Evolutionary conservation across 805 yeast genomes (phyloP), one percentile per base, ranked within the genome.

Genomic region (Teunomyces barrocoloradensis): DNA sequence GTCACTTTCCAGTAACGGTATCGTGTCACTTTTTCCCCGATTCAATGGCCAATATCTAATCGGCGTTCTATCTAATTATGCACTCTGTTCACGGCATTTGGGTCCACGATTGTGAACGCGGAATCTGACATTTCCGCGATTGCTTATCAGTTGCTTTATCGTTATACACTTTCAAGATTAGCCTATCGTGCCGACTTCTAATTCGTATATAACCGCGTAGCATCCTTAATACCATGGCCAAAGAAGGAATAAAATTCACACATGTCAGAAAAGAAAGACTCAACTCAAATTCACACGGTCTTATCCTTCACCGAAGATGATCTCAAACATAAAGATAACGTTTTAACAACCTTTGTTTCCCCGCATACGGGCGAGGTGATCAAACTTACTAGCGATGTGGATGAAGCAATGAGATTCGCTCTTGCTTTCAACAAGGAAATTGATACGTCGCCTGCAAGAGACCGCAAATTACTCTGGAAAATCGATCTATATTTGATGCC

Each of bases 401-500:
- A 77, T 53, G 73, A 67, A 44, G 81, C 81, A 9, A 68, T 77
- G 76, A 50, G 57, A 34, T 53, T 69, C 40, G 78, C 75, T 7
- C 45, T 67, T 40, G 66, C 67, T 12, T 44, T 46, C 29, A 41
- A 42, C 4, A 43, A 29, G 7, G 43, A 9, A 35, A 55, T 69
- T 20, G 64, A 61, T 44, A 62, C 49, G 12, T 47, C 70, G 13
- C 57, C 44, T 7, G 66, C 64, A 60, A 39, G 66, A 60, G 53
- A 66, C 59, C 44, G 73, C 65, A 55, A 47, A 58, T 75, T 37
- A 55, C 68, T 51, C 57, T 50, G 80, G 55, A 83, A 81, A 55
- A 74, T 80, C 21, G 87, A 82, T 57, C 38, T 73, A 15, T 73
- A 61, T 49, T 51, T 82, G 51, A 61, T 79, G 55, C 82, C 87